Evolutionary conservation across 495 filamentous ascomycete species (phyloP), one percentile per base, ranked within the genome.

Genomic region (Neurospora sp.): DNA sequence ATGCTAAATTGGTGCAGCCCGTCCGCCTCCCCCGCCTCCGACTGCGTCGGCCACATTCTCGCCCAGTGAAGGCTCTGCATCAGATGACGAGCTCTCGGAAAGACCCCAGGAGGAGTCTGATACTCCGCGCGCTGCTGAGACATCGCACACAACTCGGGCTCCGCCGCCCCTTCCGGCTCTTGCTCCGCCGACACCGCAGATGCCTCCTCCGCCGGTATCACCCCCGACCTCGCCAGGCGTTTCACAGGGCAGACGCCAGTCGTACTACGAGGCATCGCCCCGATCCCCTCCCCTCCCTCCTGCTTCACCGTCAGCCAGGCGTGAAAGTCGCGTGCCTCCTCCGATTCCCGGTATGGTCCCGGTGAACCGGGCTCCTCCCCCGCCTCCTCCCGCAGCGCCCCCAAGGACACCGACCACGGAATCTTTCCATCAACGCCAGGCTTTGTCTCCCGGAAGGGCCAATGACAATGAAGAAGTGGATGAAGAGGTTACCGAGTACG

Each of bases 71-170:
- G 95, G 94, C 37, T 96, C 94, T 8, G 93, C 91, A 78, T 97
- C 95, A 11, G 96, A 97, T 81, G 96, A 98, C 81, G 96, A 99
- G 78, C 84, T 97, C 81, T 96, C 93, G n/a, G 82, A 88, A 69
- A 86, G 87, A 74, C 84, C 89, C 35, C 77, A 77, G 66, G 77
- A 78, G 31, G 75, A 79, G 40, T 71, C 74, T 75, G 79, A 84
- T 40, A 82, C 83, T 44, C 82, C 83, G 38, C 80, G 78, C 70
- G 76, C 7, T 20, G 22, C 76, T 44, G 85, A 87, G 74, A 71
- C 73, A 20, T 71, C 76, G 40, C 85, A 79, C 40, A 75, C 74
- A 20, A 75, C 71, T 68, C 79, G 81, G 72, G 83, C 79, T 38
- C 84, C 83, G 31, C 84, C 81, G 69, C 83, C 88, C 18, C 74